phyloP scores from a whole-genome alignment of 176 grass and related monocot genomes.

The Triticum aestivum region DNA sequence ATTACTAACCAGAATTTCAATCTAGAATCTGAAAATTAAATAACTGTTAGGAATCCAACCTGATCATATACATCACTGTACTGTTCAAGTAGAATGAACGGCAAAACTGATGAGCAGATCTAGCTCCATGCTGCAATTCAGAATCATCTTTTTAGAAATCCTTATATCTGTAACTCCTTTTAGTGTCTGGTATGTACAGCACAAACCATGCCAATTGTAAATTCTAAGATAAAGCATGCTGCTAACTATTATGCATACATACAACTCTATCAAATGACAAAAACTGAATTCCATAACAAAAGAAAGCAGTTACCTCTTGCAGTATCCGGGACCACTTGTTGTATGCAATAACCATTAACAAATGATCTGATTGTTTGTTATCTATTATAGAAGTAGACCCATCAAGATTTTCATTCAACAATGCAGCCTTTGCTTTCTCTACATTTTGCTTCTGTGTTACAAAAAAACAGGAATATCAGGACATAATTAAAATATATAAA shows the following conservation, averaged over 20 bases:
- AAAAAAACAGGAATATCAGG: background rate
- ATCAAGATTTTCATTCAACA: slow-evolving; percentile 65
- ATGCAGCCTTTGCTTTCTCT: slow-evolving; percentile 75
- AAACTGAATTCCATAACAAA: slow-evolving; percentile 6
- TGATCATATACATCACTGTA: slow-evolving; percentile 93
- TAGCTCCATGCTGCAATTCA: slow-evolving; percentile 69
- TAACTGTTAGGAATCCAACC: slow-evolving; percentile 44
- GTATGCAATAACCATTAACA: slow-evolving; percentile 86
- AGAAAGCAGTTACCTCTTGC: slow-evolving; percentile 50
- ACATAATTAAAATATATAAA: background rate
- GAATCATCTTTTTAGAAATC: slow-evolving; percentile 40
- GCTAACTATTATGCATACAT: background rate
- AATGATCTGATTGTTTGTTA: slow-evolving; percentile 87
- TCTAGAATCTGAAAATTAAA: slow-evolving; percentile 19
- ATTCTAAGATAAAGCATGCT: background rate
- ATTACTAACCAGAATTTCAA: background rate
- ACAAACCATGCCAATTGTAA: background rate
- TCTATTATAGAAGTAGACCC: slow-evolving; percentile 49
- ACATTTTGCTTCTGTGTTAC: slow-evolving; percentile 79
- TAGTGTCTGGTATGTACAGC: background rate
- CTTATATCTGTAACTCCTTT: background rate
- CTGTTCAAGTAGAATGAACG: slow-evolving; percentile 86
- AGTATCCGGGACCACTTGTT: slow-evolving; percentile 83
- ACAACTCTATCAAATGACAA: background rate
- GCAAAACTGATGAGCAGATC: slow-evolving; percentile 88